phyloP scores from a whole-genome alignment of 192 early-diverging fungal species.

The Backusella mclennaniae region DNA sequence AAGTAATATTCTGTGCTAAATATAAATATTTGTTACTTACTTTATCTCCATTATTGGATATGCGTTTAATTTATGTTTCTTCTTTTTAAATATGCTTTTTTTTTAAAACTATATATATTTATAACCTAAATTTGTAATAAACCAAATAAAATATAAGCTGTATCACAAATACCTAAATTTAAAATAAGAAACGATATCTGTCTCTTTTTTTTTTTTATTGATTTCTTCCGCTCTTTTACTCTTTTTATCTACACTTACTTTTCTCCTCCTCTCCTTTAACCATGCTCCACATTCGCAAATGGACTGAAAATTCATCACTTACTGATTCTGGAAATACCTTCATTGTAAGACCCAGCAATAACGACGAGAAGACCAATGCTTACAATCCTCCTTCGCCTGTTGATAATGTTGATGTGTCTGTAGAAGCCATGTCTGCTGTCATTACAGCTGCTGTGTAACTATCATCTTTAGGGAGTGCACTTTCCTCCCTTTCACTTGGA shows the following conservation, averaged over 20 bases:
- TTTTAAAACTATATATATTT: neutral
- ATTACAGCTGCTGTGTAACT: constrained; percentile 35
- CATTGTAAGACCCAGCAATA: neutral
- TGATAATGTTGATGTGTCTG: constrained; percentile 2
- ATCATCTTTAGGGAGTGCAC: constrained; percentile 11
- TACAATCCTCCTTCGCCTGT: neutral
- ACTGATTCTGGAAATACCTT: constrained; percentile 18
- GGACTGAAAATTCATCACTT: constrained; percentile 7
- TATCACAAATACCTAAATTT: neutral
- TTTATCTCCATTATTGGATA: neutral
- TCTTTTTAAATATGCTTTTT: neutral
- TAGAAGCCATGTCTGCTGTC: constrained; percentile 35
- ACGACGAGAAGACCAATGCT: neutral
- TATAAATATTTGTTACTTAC: neutral
- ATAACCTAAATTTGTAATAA: neutral
- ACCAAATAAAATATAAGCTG: neutral
- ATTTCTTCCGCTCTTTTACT: neutral
- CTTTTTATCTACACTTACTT: neutral
- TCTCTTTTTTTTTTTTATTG: too few relatives aligned
- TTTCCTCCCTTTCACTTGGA: constrained; percentile 30
- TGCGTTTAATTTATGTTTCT: neutral
- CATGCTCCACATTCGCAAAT: neutral
- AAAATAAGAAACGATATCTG: neutral
- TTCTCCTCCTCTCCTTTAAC: constrained; percentile 10
- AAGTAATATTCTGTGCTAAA: neutral